Evolutionary conservation across 257 asterid genomes (phyloP).

Genomic region (Anisodus tanguticus): DNA sequence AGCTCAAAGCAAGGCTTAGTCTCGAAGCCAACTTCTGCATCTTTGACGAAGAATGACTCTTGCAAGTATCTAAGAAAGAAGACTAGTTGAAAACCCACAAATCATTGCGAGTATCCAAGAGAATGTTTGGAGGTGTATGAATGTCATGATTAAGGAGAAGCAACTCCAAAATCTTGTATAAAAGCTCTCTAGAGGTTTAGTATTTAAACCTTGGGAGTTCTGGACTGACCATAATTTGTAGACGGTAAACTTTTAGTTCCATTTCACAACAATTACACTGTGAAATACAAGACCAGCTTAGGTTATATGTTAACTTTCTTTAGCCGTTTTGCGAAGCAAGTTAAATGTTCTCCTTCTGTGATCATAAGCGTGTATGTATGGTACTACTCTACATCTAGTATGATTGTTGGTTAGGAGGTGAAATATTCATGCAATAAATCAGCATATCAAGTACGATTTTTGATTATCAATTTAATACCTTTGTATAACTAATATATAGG

Average conservation of each 20-base stretch:
- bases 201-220: background rate
- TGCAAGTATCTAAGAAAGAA: conserved; percentile 46
- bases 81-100: conserved; percentile 35
- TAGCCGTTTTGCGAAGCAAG: background rate
- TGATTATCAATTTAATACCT: no score
- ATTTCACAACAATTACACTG: background rate
- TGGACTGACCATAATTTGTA: background rate
- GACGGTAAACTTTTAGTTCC: background rate
- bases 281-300: background rate
- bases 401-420: no score
- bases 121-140: no score
- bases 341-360: background rate
- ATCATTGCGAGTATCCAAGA: background rate
- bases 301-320: background rate
- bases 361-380: background rate
- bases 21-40: conserved; percentile 59
- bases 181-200: background rate
- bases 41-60: conserved; percentile 43
- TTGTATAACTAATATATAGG: no score
- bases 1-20: conserved; percentile 47
- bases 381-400: background rate
- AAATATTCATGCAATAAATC: no score
- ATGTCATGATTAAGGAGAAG: no score
- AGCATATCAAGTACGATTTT: no score
- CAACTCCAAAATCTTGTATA: background rate